Percentiles rank a stretch among this genome's conserved stretches.
These are phyloP conservation scores for Beauveria scarabaeidicola DNA, from an alignment of 2,329 filamentous ascomycete species.

Conservation along the genomic window DNA sequence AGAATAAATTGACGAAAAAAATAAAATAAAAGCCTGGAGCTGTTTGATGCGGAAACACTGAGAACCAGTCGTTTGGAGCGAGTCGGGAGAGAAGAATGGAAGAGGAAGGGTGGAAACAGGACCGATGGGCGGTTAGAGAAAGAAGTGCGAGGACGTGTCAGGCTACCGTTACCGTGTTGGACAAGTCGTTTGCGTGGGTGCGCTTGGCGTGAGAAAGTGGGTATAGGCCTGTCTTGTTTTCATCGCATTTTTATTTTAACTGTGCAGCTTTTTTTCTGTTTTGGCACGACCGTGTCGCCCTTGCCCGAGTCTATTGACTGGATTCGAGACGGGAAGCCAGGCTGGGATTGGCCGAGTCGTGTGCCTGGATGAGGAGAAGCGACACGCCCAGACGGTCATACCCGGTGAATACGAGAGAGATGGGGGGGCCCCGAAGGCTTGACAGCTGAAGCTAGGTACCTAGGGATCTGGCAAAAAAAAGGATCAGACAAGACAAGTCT, in stretches of 20 bases:
- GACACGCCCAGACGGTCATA: background rate
- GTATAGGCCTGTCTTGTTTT: background rate
- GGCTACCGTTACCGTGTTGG: background rate
- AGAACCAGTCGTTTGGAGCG: background rate
- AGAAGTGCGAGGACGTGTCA: background rate
- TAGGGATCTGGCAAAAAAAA: no score
- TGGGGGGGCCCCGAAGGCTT: background rate
- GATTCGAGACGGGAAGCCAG: background rate
- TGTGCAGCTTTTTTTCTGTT: background rate
- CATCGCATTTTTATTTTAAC: background rate
- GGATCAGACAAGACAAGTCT: no score
- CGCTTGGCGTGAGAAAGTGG: background rate
- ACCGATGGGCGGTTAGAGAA: constrained; percentile 3
- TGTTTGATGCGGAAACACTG: background rate
- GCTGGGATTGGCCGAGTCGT: background rate
- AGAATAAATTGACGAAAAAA: background rate
- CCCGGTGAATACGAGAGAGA: background rate
- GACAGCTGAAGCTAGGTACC: background rate
- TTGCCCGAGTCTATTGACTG: constrained; percentile 8
- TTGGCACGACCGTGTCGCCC: background rate
- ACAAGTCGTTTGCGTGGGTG: background rate
- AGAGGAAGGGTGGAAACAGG: background rate
- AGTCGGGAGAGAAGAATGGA: background rate
- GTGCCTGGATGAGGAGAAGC: background rate
- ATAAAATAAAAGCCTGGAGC: background rate